Conservation (phyloP, 371 early-diverging fungal species). For the Mortierella sp. region DNA sequence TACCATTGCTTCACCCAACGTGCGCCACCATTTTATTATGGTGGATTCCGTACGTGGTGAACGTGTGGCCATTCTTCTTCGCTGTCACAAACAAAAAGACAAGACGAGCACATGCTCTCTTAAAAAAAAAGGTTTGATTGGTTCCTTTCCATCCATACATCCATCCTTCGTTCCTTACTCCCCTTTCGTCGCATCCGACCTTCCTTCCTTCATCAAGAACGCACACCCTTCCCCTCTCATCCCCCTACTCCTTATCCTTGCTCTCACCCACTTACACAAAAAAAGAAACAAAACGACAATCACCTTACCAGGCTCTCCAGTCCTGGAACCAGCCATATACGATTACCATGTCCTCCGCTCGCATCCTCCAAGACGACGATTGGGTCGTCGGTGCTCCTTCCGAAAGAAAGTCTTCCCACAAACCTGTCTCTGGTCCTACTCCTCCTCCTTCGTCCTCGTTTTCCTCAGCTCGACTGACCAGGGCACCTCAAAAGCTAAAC, state of each 20-base stretch:
- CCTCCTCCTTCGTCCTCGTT: background rate
- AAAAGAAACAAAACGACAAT: background rate
- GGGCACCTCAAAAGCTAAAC: background rate
- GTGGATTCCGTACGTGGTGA: background rate
- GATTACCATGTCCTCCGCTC: background rate
- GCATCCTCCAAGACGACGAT: slow-evolving; percentile 4
- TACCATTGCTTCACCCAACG: background rate
- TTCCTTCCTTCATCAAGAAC: background rate
- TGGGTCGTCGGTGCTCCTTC: background rate
- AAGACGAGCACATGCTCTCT: no score
- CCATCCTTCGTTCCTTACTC: background rate
- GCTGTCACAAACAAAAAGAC: background rate
- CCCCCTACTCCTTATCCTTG: background rate
- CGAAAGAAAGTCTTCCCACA: background rate
- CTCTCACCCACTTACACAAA: background rate
- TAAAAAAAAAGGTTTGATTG: background rate
- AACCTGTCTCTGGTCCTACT: background rate
- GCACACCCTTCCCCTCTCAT: background rate
- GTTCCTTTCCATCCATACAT: background rate
- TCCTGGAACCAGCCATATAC: background rate
- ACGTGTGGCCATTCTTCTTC: background rate
- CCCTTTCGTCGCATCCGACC: background rate
- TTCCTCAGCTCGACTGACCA: background rate
- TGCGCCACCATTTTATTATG: background rate
- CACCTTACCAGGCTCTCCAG: background rate